Evolutionary conservation across 805 yeast species (phyloP).

Genomic region (Wickerhamomyces sydowiorum): DNA sequence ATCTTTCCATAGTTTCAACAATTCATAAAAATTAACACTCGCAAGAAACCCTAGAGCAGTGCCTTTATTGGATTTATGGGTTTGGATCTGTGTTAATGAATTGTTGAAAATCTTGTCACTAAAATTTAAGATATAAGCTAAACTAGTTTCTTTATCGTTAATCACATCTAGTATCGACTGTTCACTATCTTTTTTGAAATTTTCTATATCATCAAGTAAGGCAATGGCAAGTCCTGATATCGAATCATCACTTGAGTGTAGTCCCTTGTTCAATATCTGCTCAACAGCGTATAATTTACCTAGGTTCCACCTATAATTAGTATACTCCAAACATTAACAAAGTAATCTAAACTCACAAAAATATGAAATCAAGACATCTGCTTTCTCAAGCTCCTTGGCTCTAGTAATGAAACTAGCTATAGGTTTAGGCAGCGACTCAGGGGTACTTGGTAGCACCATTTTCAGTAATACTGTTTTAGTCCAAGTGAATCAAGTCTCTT

Average conservation of each 20-base stretch:
- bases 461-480: too few species aligned
- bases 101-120: constrained; percentile 51
- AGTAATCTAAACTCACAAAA: constrained; percentile 41
- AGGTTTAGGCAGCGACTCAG: constrained; percentile 21
- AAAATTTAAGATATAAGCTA: constrained; percentile 50
- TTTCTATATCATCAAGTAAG: constrained; percentile 69
- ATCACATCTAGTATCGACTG: constrained; percentile 42
- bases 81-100: constrained; percentile 42
- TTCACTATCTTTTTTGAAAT: constrained; percentile 33
- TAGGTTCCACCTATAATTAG: too few species aligned
- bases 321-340: not conserved
- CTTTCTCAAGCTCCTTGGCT: constrained; percentile 47
- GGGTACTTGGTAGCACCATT: constrained; percentile 6
- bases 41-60: constrained; percentile 53
- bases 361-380: constrained; percentile 67
- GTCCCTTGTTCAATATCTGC: constrained; percentile 51
- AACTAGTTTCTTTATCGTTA: constrained; percentile 52
- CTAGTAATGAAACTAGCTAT: constrained; percentile 40
- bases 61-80: constrained; percentile 33
- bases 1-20: constrained; percentile 40
- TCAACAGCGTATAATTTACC: constrained; percentile 62
- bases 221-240: constrained; percentile 54
- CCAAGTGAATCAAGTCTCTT: too few species aligned
- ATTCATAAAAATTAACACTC: constrained; percentile 44
- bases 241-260: constrained; percentile 51